Evolutionary conservation across 768 basidiomycete species (phyloP), one percentile per base, ranked within the genome.

Genomic region (Plicaturopsis crispa): DNA sequence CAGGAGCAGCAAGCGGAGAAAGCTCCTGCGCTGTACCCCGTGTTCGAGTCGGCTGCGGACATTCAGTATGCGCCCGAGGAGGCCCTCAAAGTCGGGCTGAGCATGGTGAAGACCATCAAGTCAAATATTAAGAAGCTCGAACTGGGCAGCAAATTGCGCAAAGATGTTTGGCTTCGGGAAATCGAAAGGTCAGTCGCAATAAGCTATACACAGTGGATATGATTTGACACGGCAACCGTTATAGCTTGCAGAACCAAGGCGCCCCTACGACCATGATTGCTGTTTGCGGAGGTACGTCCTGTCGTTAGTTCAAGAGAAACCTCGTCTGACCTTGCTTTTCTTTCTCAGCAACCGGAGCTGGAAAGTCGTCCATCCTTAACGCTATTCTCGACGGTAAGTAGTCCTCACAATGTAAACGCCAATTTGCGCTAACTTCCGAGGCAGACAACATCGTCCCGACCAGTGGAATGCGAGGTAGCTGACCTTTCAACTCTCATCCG

Each of bases 391-490:
- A 78, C 45, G 75, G 75, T 74, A 47, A 31, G 53, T 45, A 31
- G 10, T 30, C 23, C 12, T 17, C 24, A 34, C 32, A 19, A 3
- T 24, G 22, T 31, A 19, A 8, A 35, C 42, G 26, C 19, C 2
- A 12, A 3, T 24, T 36, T 48, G 33, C 31, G 13, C 22, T 12
- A 19, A 34, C 21, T 18, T 17, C 21, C 5, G 39, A 5, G 12
- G 6, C 26, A 75, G 76, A 78, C 46, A 76, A 73, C 43, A 67
- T 80, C 35, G 77, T 81, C 11, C 78, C 78, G 4, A 80, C 78
- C 4, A 78, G 73, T 43, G 77, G 78, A 18, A 79, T 79, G 77
- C 65, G 74, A 46, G 75, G 76, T 76, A 41, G 21, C 48, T 48
- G 18, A 13, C 12, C 20, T 42, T 8, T 8, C 26, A 28, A 28